Evolutionary conservation across 345 rosid genomes (phyloP).

Genomic region (Eucalyptus camaldulensis): DNA sequence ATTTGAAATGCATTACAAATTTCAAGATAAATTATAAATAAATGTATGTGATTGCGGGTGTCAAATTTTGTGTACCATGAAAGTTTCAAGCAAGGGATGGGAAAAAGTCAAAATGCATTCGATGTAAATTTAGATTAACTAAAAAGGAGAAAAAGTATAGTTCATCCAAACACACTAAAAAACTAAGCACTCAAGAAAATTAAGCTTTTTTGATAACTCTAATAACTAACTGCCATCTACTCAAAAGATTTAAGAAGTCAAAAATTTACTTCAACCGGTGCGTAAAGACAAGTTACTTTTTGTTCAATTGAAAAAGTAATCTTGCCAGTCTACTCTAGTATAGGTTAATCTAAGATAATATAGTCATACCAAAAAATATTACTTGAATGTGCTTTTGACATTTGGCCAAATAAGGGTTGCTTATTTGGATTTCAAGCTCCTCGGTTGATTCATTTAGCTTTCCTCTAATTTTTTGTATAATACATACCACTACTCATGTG

Average conservation of each 20-base stretch:
- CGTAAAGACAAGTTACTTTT: background rate
- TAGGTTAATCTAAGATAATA: background rate
- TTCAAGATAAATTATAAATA: background rate
- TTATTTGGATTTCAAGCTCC: background rate
- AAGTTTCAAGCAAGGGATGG: background rate
- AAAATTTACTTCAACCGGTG: background rate
- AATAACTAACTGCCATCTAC: background rate
- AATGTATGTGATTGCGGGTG: background rate
- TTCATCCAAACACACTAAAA: background rate
- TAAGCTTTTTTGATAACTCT: background rate
- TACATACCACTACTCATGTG: background rate
- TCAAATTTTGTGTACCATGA: background rate
- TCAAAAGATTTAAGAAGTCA: background rate
- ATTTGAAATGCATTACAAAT: background rate
- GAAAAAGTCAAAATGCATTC: background rate
- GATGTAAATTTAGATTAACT: background rate
- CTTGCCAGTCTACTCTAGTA: background rate
- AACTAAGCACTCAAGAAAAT: background rate
- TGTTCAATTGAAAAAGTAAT: background rate
- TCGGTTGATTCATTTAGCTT: background rate
- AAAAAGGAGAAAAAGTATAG: background rate
- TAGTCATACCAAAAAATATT: background rate
- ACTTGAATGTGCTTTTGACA: background rate
- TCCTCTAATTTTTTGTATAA: background rate
- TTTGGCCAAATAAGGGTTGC: background rate